Base-by-base conservation (phyloP, 2,329 filamentous ascomycete species). In the Nannizziopsis barbatae region DNA sequence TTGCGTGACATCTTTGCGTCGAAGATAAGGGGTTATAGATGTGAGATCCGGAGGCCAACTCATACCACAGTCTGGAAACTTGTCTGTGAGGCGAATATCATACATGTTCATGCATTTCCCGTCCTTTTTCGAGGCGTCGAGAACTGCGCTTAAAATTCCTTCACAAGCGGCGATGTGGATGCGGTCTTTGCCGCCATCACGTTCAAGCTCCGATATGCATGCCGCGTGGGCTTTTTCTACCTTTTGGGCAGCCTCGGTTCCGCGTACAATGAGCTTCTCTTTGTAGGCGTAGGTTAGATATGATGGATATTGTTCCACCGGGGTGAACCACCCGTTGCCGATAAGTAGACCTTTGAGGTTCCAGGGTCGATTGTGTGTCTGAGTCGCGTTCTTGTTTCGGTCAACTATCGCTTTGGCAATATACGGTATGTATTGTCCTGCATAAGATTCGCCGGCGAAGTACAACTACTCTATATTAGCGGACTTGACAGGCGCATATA, bases 311-410 rank as follows among this genome's bases (percentile, higher is more conserved):
- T 99, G 92, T 42, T 95, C 86, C 6, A 72, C 71, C 1, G 90
- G 89, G 1, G 89, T 85, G 46, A 98, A 90, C 92, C 93, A 99
- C 35, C 90, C 92, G 63, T 98, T 99, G 47, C 93, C 93, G 52
- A 99, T 96, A 32, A 98, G 65, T 15, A 98, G 71, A 7, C 90
- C 92, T 56, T 82, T 76, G 22, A 99, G 69, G 44, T 83, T 83
- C 92, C 90, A 98, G 20, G 67, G 64, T 47, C 70, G 66, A 4
- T 68, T 55, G n/a, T 58, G 56, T 2, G 64, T 58, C 31, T 50
- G 66, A 17, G 61, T 61, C 11, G 67, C 46, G n/a, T 71, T 70
- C 60, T 84, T 83, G 70, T 98, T 98, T 52, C 87, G 86, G 42
- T 88, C 81, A 50, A 95, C 73, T 48, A 98, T 94, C 15, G 84